These are phyloP conservation scores for Carallia brachiata DNA, from an alignment of 345 rosid species.

Conservation along the genomic window DNA sequence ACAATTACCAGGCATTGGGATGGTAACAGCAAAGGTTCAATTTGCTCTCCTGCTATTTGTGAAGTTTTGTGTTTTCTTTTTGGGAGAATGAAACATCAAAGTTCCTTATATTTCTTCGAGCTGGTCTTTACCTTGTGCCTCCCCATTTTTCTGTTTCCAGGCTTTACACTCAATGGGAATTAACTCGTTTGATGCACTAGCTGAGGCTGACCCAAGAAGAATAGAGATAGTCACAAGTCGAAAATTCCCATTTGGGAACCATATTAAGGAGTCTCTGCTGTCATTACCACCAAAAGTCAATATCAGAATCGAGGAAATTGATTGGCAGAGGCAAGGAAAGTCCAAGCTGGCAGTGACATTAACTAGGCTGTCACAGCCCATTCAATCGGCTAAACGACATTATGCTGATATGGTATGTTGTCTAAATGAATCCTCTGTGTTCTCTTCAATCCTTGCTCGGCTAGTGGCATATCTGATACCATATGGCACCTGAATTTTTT, in stretches of 20 bases:
- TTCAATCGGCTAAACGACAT: slow-evolving; percentile 62
- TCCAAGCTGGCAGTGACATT: slow-evolving; percentile 60
- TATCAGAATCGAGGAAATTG: slow-evolving; percentile 58
- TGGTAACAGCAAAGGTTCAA: slow-evolving; percentile 95
- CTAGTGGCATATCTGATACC: slow-evolving; percentile 1
- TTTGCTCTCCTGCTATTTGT: neutral
- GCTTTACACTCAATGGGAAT: slow-evolving; percentile 91
- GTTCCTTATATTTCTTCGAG: neutral
- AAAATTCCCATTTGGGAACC: slow-evolving; percentile 93
- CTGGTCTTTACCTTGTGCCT: neutral
- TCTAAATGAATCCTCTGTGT: neutral
- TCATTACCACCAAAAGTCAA: slow-evolving; percentile 85
- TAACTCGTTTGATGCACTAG: slow-evolving; percentile 75
- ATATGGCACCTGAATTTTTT: neutral
- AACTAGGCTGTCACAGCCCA: slow-evolving; percentile 63
- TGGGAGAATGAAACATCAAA: neutral
- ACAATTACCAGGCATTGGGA: slow-evolving; percentile 92
- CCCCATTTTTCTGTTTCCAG: slow-evolving; percentile 34
- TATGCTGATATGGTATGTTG: slow-evolving; percentile 86
- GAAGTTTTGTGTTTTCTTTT: neutral
- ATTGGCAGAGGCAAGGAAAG: slow-evolving; percentile 55
- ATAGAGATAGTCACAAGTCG: slow-evolving; percentile 92
- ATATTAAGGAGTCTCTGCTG: slow-evolving; percentile 83
- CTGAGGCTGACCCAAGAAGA: slow-evolving; percentile 93
- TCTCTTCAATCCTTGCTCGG: slow-evolving; percentile 8